phyloP scores from a whole-genome alignment of 257 asterid genomes.

The Fraxinus pennsylvanica region DNA sequence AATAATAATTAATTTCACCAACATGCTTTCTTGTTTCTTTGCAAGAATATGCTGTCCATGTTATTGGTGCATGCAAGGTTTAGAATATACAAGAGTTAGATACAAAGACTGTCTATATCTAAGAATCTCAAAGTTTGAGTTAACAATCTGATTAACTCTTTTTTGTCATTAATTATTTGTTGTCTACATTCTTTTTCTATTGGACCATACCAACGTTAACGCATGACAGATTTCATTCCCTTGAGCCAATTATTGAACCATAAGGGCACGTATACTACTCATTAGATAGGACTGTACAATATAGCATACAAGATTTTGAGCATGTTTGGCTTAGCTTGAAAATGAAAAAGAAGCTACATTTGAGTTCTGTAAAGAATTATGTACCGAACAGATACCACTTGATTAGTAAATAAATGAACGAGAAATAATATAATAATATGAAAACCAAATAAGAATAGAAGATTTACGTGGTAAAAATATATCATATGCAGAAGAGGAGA shows the following conservation, averaged over 20 bases:
- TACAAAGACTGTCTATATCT: neutral
- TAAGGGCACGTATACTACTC: neutral
- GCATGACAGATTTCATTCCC: neutral
- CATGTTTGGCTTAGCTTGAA: neutral
- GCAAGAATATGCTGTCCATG: constrained; percentile 57
- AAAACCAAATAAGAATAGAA: no score
- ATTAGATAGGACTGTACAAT: no score
- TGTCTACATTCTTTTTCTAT: neutral
- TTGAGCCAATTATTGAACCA: neutral
- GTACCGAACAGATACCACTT: no score
- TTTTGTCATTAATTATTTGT: neutral
- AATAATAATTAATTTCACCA: constrained; percentile 17
- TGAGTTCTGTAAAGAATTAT: no score
- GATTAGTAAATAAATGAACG: no score
- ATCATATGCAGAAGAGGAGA: no score
- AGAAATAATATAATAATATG: no score
- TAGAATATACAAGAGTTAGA: neutral
- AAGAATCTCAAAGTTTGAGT: neutral
- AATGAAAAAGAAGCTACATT: no score
- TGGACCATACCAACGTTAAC: neutral
- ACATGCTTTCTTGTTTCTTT: constrained; percentile 25
- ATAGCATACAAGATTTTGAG: neutral
- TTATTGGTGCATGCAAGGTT: constrained; percentile 45
- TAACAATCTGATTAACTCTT: neutral
- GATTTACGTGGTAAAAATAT: no score